These are phyloP conservation scores for Candida stauntonica DNA, from an alignment of 805 yeast genomes.

Conservation along the genomic window DNA sequence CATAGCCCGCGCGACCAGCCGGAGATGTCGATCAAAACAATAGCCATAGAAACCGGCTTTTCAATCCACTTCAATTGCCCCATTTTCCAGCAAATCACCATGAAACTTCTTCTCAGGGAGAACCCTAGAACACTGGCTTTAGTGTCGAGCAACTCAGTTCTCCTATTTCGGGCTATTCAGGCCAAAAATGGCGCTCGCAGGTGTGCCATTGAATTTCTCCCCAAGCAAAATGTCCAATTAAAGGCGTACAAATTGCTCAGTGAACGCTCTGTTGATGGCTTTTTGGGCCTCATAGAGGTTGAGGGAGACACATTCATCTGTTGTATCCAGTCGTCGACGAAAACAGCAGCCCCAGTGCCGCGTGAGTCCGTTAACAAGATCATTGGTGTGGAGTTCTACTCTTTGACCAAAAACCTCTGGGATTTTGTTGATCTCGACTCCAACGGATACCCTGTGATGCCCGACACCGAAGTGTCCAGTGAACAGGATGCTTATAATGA, in stretches of 20 bases:
- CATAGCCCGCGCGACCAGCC: constrained; percentile 48
- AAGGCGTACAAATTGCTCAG: constrained; percentile 40
- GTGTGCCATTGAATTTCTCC: constrained; percentile 48
- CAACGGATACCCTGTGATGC: constrained; percentile 57
- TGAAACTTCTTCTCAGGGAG: constrained; percentile 36
- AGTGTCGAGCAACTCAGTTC: constrained; percentile 39
- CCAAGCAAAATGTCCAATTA: constrained; percentile 34
- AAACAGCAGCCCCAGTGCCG: constrained; percentile 79
- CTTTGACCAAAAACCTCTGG: constrained; percentile 70
- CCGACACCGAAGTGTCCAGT: constrained; percentile 27
- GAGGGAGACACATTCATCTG: constrained; percentile 68
- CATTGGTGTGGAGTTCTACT: constrained; percentile 80
- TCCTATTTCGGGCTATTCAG: constrained; percentile 41
- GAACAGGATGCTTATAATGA: constrained; percentile 21
- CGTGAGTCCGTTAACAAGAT: constrained; percentile 79
- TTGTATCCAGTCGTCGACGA: constrained; percentile 68
- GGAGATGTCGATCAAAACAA: not conserved
- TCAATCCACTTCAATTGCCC: not conserved
- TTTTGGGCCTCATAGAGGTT: constrained; percentile 75
- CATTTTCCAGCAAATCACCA: constrained; percentile 7
- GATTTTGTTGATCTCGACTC: constrained; percentile 69
- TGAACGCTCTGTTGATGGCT: constrained; percentile 51
- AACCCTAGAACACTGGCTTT: constrained; percentile 39
- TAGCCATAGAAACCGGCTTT: not conserved
- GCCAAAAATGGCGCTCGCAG: constrained; percentile 27